Evolutionary conservation across 1,284 basidiomycete species (phyloP).

Genomic region (Ceratobasidium sp.): DNA sequence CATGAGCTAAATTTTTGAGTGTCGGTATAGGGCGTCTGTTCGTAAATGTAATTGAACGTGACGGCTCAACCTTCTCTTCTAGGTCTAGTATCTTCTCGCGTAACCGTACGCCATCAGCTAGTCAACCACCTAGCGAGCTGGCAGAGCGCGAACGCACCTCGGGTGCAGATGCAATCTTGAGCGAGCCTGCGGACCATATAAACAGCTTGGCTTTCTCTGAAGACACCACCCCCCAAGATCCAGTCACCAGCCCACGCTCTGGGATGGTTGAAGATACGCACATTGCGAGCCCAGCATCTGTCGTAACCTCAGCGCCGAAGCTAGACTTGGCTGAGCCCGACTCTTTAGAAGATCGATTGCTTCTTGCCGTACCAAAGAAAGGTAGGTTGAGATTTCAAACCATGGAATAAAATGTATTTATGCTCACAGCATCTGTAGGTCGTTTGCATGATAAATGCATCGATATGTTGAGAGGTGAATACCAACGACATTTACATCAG

Average conservation of each 20-base stretch:
- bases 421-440: neutral
- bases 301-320: neutral
- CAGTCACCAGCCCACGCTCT: too few species aligned
- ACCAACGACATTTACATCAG: too few species aligned
- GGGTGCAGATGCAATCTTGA: neutral
- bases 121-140: neutral
- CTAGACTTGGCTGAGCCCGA: neutral
- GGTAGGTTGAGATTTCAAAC: neutral
- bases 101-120: neutral
- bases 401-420: neutral
- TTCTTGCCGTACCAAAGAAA: conserved; percentile 1
- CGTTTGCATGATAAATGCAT: conserved; percentile 4
- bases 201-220: neutral
- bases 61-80: conserved; percentile 7
- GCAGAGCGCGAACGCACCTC: neutral
- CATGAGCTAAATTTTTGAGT: neutral
- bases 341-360: neutral
- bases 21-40: neutral
- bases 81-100: conserved; percentile 9
- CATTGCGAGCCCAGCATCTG: too few species aligned
- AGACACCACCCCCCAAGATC: too few species aligned
- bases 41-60: neutral
- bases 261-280: too few species aligned
- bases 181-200: neutral
- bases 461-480: neutral